These are phyloP conservation scores for Oligophagozyma castellii DNA, from an alignment of 1,139 yeast genomes.

Conservation along the genomic window DNA sequence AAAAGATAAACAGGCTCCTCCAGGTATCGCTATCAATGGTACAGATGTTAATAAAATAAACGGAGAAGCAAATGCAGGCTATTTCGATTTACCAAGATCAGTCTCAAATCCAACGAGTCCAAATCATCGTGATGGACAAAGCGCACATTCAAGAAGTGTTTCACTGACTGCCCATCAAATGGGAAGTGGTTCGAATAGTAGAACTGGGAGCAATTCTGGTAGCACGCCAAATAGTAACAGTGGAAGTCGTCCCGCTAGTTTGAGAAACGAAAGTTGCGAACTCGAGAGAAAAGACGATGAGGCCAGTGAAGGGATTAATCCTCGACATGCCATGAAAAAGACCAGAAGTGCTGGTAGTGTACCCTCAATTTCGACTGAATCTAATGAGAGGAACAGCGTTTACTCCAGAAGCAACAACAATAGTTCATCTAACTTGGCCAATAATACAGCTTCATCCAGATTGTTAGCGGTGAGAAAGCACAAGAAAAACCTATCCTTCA, in stretches of 20 bases:
- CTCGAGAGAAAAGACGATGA: too few species aligned
- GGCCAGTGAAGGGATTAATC: slow-evolving; percentile 3
- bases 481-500: slow-evolving; percentile 23
- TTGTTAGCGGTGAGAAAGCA: slow-evolving; percentile 21
- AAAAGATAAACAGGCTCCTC: slow-evolving; percentile 2
- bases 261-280: too few species aligned
- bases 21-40: slow-evolving; percentile 1
- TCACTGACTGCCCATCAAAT: too few species aligned
- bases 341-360: slow-evolving; percentile 11
- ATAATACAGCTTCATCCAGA: slow-evolving; percentile 7
- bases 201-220: too few species aligned
- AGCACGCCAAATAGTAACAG: slow-evolving; percentile 4
- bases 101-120: slow-evolving; percentile 3
- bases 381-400: slow-evolving; percentile 5
- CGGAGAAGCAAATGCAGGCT: slow-evolving; percentile 14
- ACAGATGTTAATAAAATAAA: background rate
- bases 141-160: background rate
- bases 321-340: slow-evolving; percentile 7
- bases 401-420: slow-evolving; percentile 11
- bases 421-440: slow-evolving; percentile 16
- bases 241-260: slow-evolving; percentile 3
- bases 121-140: background rate
- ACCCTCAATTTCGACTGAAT: slow-evolving; percentile 6
- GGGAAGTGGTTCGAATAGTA: too few species aligned
- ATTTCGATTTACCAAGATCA: slow-evolving; percentile 23